Evolutionary conservation across 352 stramenopile species (phyloP), one percentile per base, ranked within the genome.

Genomic region (Lagenidium giganteum): DNA sequence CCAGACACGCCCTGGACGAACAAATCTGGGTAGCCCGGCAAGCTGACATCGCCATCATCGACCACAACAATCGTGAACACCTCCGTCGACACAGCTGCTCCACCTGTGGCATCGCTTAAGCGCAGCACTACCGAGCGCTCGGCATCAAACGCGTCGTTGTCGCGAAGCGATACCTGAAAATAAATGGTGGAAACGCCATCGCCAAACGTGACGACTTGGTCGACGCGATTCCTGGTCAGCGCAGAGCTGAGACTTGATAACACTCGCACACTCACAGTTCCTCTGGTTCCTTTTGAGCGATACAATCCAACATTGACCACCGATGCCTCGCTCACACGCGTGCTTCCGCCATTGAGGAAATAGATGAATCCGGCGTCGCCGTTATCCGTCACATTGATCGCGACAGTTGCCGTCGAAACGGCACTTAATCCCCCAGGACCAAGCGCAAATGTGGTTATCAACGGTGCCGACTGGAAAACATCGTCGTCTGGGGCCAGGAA

Each of bases 31-130:
- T 25, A 45, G n/a, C 57, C 66, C 23, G 71, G 54, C 9, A 63
- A 24, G 42, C 71, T 72, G n/a, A 69, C 25, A 21, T 75, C 63
- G 3, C 68, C 66, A 46, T 63, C 54, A 32, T 81, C 68, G 4
- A 43, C 6, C 17, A 84, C 46, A 6, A 28, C 33, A 8, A 81
- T 23, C 0, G 40, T 58, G 38, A 67, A 51, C 8, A 27, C 43
- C 13, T 39, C 32, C 8, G 28, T 23, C 12, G 29, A 51, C 0
- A 57, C 23, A 18, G 36, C 48, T 11, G 54, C 54, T 13, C 62
- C 64, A 22, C 47, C 44, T 0, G 64, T 73, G 5, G 56, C 28
- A 25, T 62, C 60, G 1, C 30, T 56, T 3, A 83, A 42, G 5
- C 4, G 41, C 5, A 80, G n/a, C 2, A 46, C 24, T 13, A 80